Evolutionary conservation across 1,284 basidiomycete genomes (phyloP), one percentile per base, ranked within the genome.

Genomic region (Irpex sp.): DNA sequence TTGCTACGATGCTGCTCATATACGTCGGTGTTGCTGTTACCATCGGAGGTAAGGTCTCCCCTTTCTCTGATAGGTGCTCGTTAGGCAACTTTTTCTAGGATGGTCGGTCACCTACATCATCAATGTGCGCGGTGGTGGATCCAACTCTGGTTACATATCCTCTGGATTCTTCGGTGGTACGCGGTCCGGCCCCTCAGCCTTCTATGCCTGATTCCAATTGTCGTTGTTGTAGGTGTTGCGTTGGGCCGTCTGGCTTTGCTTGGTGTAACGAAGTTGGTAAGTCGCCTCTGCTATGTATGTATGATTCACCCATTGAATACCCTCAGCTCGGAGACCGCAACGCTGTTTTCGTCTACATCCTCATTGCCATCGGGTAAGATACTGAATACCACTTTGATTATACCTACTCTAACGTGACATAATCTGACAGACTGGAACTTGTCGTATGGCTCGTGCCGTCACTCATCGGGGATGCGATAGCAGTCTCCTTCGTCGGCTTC

Each of bases 401-500:
- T 47, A 19, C 49, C 31, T 44, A 19, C 6, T 52, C n/a, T 26
- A 4, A 26, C 26, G 2, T 26, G 3, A 26, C 26, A 4, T 26
- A 5, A 48, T 48, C 31, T 7, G 26, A 7, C 37, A 81, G 80
- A 19, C 71, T 85, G 37, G 83, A 88, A 67, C 68, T 88, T 54
- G 73, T 85, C 21, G 75, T 88, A 40, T 88, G 86, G 86, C 74
- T 84, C 11, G 81, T 85, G 1, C 84, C 84, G 0, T 81, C 79
- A 2, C 74, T 87, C 55, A 74, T 86, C 26, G 79, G 78, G 37
- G 78, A 77, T 52, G 86, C 83, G 1, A 73, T 86, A 5, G 78
- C 81, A 5, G 80, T 88, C n/a, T 80, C 82, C 1, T 71, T 87
- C 26, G 77, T 87, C 59, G 87, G 85, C 19, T 65, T 87, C 34